phyloP scores from a whole-genome alignment of 805 yeast genomes.

The Metschnikowia orientalis region DNA sequence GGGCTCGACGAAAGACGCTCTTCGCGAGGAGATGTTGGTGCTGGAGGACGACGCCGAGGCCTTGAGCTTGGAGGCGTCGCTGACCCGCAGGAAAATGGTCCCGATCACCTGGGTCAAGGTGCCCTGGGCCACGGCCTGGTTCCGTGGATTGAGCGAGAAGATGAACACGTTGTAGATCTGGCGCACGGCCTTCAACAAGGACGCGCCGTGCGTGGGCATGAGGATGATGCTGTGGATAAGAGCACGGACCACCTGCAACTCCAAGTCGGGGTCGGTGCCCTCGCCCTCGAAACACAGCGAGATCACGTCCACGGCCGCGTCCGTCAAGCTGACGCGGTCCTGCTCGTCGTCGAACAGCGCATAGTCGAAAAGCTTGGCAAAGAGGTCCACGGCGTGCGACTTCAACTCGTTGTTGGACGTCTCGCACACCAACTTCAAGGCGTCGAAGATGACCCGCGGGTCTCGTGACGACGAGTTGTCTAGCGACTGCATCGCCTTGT shows the following conservation, averaged over 20 bases:
- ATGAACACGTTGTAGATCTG: slow-evolving; percentile 91
- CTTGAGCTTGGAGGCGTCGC: slow-evolving; percentile 21
- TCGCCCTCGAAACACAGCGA: slow-evolving; percentile 87
- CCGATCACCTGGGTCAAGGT: slow-evolving; percentile 86
- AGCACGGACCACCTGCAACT: slow-evolving; percentile 89
- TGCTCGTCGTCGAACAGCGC: slow-evolving; percentile 57
- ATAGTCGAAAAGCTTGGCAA: slow-evolving; percentile 86
- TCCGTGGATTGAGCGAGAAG: slow-evolving; percentile 71
- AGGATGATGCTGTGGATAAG: slow-evolving; percentile 82
- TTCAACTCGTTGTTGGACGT: slow-evolving; percentile 60
- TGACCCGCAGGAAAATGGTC: slow-evolving; percentile 70
- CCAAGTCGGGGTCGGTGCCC: slow-evolving; percentile 83
- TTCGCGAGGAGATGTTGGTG: slow-evolving; percentile 13
- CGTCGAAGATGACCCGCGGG: slow-evolving; percentile 63
- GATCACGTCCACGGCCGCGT: slow-evolving; percentile 79
- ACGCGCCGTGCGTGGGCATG: slow-evolving; percentile 85
- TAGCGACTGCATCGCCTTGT: slow-evolving; percentile 41
- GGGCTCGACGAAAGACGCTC: slow-evolving; percentile 3
- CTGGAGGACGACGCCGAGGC: slow-evolving; percentile 14
- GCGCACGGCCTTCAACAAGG: slow-evolving; percentile 82
- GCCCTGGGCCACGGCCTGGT: slow-evolving; percentile 94
- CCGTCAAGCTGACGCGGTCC: slow-evolving; percentile 59
- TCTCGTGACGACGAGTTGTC: slow-evolving; percentile 35
- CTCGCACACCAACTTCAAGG: slow-evolving; percentile 73
- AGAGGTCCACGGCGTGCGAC: slow-evolving; percentile 72